Evolutionary conservation across 1,284 basidiomycete genomes (phyloP), one percentile per base, ranked within the genome.

Genomic region (Schizophyllum amplum): DNA sequence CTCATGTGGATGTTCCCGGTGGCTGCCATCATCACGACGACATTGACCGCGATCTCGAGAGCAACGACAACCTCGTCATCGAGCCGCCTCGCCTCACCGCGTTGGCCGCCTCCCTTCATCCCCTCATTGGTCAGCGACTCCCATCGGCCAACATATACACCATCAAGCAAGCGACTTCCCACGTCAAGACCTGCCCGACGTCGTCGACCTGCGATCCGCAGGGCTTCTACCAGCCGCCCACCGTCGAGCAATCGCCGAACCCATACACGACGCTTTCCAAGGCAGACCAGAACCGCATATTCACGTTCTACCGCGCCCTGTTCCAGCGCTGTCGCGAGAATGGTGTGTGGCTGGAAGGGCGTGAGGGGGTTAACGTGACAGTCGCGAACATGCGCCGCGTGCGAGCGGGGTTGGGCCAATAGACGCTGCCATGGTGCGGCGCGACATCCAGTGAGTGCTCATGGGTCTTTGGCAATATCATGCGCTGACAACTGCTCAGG

Each of bases 321-420:
- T 61, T 81, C 56, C 67, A 70, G 60, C 64, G 71, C 58, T 84
- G 81, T 64, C 68, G 69, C 55, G 73, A 71, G 57, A 68, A 77
- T 11, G 75, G 71, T 17, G 79, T 84, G 56, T 80, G 77, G 75
- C 66, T 83, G 59, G 81, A 86, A 67, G 81, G 83, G 65, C 80
- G 74, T 61, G 61, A 63, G 1, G 82, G 83, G 17, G 68, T 71
- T 25, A 75, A 75, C 63, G 66, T 76, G 22, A 74, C 72, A 26
- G 53, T 62, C 26, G 64, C 66, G 55, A 66, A 68, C 61, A 59
- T 75, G 60, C 62, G 61, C 58, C 63, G 71, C 53, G 67, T 42
- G 33, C 33, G 33, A 17, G 33, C 33, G 33, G 33, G 33, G 11
- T 13, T 42, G 33, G 17, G 33, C 33, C 33, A 42, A 17, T 42